These are phyloP conservation scores for Trichoderma asperellum DNA, from an alignment of 2,329 filamentous ascomycete species.

Conservation along the genomic window DNA sequence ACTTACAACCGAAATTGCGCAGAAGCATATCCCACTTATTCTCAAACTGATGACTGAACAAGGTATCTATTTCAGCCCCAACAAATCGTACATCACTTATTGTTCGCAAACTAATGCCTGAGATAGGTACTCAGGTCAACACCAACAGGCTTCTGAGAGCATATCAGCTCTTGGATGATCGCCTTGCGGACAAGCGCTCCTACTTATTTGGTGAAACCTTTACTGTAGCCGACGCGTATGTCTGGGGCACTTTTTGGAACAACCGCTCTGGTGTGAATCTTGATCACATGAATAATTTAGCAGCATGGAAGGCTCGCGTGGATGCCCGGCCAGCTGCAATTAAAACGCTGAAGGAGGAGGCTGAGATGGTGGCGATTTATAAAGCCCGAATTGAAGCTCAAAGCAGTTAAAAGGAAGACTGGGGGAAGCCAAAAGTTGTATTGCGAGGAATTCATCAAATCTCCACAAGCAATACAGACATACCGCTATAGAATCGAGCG, in stretches of 20 bases:
- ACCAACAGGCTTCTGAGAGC: constrained; percentile 3
- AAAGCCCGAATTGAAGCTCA: not conserved
- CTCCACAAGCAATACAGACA: not conserved
- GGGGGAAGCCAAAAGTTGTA: not conserved
- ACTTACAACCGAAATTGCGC: constrained; percentile 10
- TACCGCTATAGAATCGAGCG: not conserved
- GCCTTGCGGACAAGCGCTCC: not conserved
- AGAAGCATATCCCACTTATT: constrained; percentile 18
- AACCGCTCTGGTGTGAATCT: constrained; percentile 9
- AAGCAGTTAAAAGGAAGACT: not conserved
- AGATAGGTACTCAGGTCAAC: not conserved
- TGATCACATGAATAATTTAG: not conserved
- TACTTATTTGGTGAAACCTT: not conserved
- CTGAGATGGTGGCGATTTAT: not conserved
- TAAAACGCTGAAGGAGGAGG: constrained; percentile 4
- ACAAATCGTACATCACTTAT: not conserved
- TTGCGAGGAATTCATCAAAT: no score
- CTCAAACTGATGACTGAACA: constrained; percentile 18
- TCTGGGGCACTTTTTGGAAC: constrained; percentile 18
- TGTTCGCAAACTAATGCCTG: not conserved
- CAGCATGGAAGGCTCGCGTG: constrained; percentile 6
- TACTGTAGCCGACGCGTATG: constrained; percentile 13
- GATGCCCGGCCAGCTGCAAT: constrained; percentile 7
- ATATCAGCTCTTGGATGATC: constrained; percentile 9
- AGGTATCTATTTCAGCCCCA: not conserved